Evolutionary conservation across 75 land plant species (phyloP).

Genomic region (Pseudotsuga menziesii): DNA sequence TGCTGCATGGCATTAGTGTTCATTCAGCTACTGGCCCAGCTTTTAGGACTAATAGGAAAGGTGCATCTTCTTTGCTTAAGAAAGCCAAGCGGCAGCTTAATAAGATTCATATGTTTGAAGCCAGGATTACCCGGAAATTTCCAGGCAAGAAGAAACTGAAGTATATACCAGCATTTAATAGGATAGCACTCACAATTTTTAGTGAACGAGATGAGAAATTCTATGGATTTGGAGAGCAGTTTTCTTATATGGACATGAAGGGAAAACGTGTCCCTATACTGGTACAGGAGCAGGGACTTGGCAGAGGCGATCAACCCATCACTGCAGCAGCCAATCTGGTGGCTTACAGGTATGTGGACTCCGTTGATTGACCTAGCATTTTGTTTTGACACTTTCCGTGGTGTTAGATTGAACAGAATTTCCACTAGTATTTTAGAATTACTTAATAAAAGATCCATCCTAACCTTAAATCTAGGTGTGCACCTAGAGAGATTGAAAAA

Average conservation of each 20-base stretch:
- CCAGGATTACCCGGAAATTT: background rate
- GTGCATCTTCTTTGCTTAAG: background rate
- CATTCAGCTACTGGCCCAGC: too few relatives aligned
- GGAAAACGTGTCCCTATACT: constrained; percentile 86
- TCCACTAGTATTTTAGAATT: too few relatives aligned
- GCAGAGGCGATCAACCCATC: constrained; percentile 96
- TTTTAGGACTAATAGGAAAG: background rate
- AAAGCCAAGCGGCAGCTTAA: background rate
- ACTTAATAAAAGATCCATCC: too few relatives aligned
- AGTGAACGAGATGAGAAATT: constrained; percentile 70
- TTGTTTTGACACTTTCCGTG: background rate
- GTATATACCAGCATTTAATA: constrained; percentile 34
- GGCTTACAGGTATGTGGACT: constrained; percentile 63
- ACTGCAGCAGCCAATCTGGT: constrained; percentile 86
- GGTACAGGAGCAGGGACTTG: constrained; percentile 96
- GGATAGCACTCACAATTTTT: constrained; percentile 57
- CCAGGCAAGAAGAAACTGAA: constrained; percentile 7
- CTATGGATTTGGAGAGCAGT: constrained; percentile 95
- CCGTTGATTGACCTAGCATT: background rate
- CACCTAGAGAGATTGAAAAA: too few relatives aligned
- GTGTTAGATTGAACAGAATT: background rate
- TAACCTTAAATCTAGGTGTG: too few relatives aligned
- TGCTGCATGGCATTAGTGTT: too few relatives aligned
- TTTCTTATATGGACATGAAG: constrained; percentile 81
- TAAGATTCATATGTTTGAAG: constrained; percentile 14